These are phyloP conservation scores for Pseudozyma hubeiensis DNA, from an alignment of 1,284 basidiomycete species.

Conservation along the genomic window DNA sequence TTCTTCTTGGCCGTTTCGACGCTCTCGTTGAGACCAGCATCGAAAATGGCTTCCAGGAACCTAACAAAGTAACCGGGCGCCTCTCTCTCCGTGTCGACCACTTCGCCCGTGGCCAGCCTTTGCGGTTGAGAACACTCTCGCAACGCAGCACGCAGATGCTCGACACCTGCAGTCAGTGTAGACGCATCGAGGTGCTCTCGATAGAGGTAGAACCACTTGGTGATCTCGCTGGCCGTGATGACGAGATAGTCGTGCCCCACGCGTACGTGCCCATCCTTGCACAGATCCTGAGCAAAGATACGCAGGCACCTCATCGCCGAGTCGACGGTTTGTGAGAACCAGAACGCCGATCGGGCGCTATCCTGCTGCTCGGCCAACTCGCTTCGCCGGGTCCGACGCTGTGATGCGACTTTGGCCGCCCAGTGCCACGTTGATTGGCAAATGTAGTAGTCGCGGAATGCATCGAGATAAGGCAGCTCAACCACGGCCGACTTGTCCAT, in stretches of 20 bases:
- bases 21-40: constrained; percentile 41
- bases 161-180: constrained; percentile 24
- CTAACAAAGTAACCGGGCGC: constrained; percentile 47
- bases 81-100: constrained; percentile 46
- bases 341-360: constrained; percentile 28
- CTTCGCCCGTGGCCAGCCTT: constrained; percentile 32
- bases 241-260: constrained; percentile 51
- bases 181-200: constrained; percentile 37
- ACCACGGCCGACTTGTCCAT: constrained; percentile 50
- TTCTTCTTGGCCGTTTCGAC: constrained; percentile 23
- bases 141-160: constrained; percentile 25
- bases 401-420: constrained; percentile 32
- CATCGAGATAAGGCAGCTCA: constrained; percentile 42
- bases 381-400: background rate
- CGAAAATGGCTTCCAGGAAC: constrained; percentile 36
- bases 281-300: constrained; percentile 30
- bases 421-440: constrained; percentile 51
- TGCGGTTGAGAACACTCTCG: constrained; percentile 43
- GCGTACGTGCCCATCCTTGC: constrained; percentile 41
- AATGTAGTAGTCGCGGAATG: constrained; percentile 39
- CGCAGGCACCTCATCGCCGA: constrained; percentile 35
- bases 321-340: constrained; percentile 44
- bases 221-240: constrained; percentile 40
- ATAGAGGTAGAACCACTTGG: constrained; percentile 49
- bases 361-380: constrained; percentile 29